These are phyloP conservation scores for Suillus spraguei DNA, from an alignment of 768 basidiomycete species.

Conservation along the genomic window DNA sequence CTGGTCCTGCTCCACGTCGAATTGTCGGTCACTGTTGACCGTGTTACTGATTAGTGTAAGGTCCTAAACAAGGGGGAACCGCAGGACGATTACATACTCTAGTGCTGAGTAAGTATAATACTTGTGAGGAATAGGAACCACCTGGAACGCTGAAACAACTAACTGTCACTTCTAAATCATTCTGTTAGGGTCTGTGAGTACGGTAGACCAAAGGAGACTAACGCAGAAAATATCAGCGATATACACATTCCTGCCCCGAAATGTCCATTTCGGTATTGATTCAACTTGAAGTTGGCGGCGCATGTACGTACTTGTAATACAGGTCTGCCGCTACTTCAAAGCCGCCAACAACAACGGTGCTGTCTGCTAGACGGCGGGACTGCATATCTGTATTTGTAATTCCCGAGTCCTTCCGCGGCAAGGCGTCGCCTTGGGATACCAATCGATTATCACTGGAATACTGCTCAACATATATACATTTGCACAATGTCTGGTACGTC, in stretches of 20 bases:
- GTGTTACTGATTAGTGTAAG: neutral
- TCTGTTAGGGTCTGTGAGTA: no score
- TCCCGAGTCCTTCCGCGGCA: neutral
- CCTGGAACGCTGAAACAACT: no score
- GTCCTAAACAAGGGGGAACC: neutral
- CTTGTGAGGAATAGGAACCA: no score
- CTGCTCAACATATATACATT: conserved; percentile 7
- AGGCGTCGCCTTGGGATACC: neutral
- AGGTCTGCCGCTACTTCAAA: neutral
- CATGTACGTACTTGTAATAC: neutral
- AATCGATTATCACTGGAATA: neutral
- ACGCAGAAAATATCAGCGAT: no score
- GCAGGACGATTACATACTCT: neutral
- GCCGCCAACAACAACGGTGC: neutral
- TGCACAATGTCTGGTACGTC: neutral
- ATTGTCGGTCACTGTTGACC: neutral
- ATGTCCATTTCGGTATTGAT: neutral
- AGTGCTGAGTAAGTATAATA: neutral
- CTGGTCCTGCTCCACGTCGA: neutral
- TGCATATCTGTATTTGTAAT: neutral
- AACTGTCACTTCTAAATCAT: no score
- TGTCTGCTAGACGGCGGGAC: neutral
- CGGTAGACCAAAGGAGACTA: no score
- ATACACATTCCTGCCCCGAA: neutral
- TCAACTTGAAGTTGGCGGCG: no score